Base-by-base conservation (phyloP, 73 alveolate genomes). In the Loxodes magnus region DNA sequence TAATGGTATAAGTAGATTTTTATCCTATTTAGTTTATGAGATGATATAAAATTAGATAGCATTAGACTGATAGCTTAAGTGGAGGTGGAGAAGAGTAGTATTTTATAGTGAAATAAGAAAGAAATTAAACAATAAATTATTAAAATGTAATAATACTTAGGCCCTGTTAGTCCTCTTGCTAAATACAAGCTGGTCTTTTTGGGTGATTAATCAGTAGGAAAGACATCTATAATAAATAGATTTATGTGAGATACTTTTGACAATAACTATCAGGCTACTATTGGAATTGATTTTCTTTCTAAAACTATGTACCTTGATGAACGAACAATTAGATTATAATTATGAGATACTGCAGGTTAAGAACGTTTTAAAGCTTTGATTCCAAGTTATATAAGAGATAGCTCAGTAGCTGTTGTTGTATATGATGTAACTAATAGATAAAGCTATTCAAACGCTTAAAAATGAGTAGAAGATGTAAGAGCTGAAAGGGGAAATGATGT, bases 221-320 rank as follows among this genome's bases (percentile, higher is more conserved):
- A 79, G 67, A 79, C 93, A 21, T 73, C 87, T 1, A 71, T 79
- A 12, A 79, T 79, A 14, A 55, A 61, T 35, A 64, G 93, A 22
- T 79, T 79, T 31, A 79, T 79, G 81, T 67, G 67, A 20, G 93
- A 79, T 30, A 51, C 93, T 20, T 79, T 79, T 51, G 93, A 79
- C 62, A 17, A 48, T 35, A 37, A 57, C 17, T 46, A 26, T 25
- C 59, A 88, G 77, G 95, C 97, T 6, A 83, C 97, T 26, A 92
- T 92, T 37, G 99, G 99, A 10, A 93, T 92, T 1, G 99, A 92
- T 67, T 92, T 92, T 60, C 70, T 92, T 68, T 84, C 97, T 0
- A 84, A 92, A 77, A 84, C 96, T 41, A 61, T 88, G 46, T 77
- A 79, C 67, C 86, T 77, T 27, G 96, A 88, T 42, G 96, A 87